Base-by-base conservation (phyloP, 2,329 filamentous ascomycete genomes). In the Fusarium sublunatum region DNA sequence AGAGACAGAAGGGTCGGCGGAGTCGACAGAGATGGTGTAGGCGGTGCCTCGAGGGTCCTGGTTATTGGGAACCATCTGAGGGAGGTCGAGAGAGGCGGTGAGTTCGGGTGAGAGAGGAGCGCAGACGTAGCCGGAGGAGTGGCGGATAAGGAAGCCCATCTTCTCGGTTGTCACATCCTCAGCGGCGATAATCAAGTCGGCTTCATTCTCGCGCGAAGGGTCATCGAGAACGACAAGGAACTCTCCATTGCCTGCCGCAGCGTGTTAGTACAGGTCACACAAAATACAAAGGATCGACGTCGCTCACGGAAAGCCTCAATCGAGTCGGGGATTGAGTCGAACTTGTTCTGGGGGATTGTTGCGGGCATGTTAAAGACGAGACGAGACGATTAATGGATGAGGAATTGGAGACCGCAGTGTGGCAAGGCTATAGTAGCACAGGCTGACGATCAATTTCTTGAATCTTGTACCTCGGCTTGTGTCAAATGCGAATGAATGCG, bases 171-270 rank as follows among this genome's bases (percentile, higher is more conserved):
- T 97, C 65, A 97, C 81, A 72, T 90, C 85, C 68, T 92, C 82
- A 62, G 93, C 94, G 67, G 95, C 92, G 74, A 98, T 96, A 78
- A 98, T 97, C 44, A 99, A 87, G 80, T 99, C 95, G 77, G 93
- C 95, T 84, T 99, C 95, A 77, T 99, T 99, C 78, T 99, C 95
- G 77, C 95, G 93, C 62, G 89, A 87, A 65, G 92, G 88, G 69
- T 92, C 91, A 82, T 99, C 95, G 73, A 99, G 91, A 34, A 97
- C 94, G 61, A 99, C 88, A 75, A 99, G 90, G 84, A 98, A 98
- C 75, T 98, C 89, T 77, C 92, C 93, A 77, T 88, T 86, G 72
- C 83, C 89, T 91, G 65, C 48, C 44, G 9, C 39, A 53, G 26
- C 25, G 13, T 45, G 69, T 68, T 43, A 69, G 58, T 28, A 9